A percentile compares a stretch with the other conserved stretches of the same genome.
Evolutionary conservation across 2,329 filamentous ascomycete genomes (phyloP).

Genomic region (Teratosphaeria epicoccoides): DNA sequence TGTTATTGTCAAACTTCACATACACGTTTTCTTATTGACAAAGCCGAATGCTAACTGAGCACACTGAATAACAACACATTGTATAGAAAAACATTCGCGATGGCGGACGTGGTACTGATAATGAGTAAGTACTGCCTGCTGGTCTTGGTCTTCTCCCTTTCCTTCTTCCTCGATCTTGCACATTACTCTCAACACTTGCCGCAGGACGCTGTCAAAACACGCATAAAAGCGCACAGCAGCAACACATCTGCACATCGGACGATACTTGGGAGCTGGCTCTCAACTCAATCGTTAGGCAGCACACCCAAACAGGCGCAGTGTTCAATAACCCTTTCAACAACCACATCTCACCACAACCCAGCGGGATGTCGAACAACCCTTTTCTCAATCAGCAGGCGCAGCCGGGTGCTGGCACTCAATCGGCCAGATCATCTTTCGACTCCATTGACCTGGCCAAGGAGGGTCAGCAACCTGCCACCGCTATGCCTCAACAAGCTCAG

Average conservation of each 20-base stretch:
- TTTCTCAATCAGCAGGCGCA: neutral
- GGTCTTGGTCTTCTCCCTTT: neutral
- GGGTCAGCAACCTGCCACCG: neutral
- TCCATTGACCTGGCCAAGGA: neutral
- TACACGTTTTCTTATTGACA: neutral
- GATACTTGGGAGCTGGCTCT: neutral
- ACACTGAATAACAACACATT: neutral
- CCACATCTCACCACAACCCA: neutral
- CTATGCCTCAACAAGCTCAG: neutral
- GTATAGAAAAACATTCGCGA: neutral
- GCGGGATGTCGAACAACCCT: neutral
- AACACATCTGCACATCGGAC: neutral
- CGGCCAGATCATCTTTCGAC: neutral
- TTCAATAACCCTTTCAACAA: neutral
- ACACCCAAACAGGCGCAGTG: neutral
- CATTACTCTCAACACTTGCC: neutral
- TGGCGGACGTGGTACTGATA: neutral
- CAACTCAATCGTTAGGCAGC: neutral
- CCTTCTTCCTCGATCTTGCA: neutral
- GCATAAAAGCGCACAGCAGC: neutral
- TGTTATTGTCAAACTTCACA: neutral
- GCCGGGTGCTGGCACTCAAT: neutral
- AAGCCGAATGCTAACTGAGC: neutral
- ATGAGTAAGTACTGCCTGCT: neutral
- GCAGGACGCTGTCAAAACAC: neutral